Percentiles rank a stretch among this genome's conserved stretches.
phyloP scores from a whole-genome alignment of 306 rosid genomes.

The Carpinus fangiana region DNA sequence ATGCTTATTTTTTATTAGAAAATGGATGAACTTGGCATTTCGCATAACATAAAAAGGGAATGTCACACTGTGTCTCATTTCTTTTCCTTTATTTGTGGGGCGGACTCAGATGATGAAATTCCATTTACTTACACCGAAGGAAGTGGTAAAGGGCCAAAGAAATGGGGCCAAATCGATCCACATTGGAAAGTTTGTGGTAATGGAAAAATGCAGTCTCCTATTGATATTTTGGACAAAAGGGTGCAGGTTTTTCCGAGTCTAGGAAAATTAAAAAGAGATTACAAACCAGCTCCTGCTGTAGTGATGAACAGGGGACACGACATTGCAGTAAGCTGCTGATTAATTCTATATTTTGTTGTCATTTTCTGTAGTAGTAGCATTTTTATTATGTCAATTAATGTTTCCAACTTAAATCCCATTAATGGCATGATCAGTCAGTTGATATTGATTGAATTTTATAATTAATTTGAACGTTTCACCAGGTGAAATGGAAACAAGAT shows the following conservation, averaged over 20 bases:
- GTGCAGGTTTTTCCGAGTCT: conserved; percentile 41
- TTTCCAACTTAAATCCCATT: background rate
- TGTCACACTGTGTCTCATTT: background rate
- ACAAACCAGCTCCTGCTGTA: conserved; percentile 63
- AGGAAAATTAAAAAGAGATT: conserved; percentile 51
- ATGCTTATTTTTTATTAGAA: background rate
- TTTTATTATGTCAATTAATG: background rate
- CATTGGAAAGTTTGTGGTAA: conserved; percentile 59
- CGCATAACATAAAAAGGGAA: background rate
- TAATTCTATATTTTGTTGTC: background rate
- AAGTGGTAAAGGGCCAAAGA: conserved; percentile 59
- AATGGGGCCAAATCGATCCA: conserved; percentile 63
- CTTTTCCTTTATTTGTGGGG: background rate
- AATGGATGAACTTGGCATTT: background rate
- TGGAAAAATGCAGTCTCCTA: conserved; percentile 80
- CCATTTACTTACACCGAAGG: conserved; percentile 46
- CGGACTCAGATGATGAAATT: conserved; percentile 42
- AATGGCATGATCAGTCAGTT: background rate
- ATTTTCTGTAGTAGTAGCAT: background rate
- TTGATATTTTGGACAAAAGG: conserved; percentile 48
- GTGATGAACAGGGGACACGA: conserved; percentile 71
- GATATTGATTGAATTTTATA: background rate
- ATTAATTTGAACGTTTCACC: conserved; percentile 10
- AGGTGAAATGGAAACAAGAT: conserved; percentile 66
- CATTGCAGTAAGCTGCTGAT: conserved; percentile 40